Percentiles rank a stretch among this genome's conserved stretches.
These are phyloP conservation scores for Terfezia claveryi DNA, from an alignment of 495 filamentous ascomycete species.

Conservation along the genomic window DNA sequence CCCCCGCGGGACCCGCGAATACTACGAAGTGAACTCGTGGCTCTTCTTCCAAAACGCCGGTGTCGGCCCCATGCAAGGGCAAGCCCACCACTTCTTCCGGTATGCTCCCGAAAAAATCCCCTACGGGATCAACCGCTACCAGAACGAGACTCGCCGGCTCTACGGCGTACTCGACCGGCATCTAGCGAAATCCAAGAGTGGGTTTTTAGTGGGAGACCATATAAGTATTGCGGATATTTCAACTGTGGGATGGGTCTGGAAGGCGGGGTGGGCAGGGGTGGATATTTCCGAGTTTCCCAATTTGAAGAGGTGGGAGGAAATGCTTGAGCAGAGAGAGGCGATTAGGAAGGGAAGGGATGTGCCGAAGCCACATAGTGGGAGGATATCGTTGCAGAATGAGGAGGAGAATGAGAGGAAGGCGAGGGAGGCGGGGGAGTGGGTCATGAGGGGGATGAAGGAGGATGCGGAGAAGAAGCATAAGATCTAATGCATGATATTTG, in stretches of 20 bases:
- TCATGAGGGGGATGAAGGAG: no score
- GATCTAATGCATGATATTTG: no score
- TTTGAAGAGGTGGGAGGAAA: constrained; percentile 42
- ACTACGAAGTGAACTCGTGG: constrained; percentile 65
- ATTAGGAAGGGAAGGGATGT: constrained; percentile 50
- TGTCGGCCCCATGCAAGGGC: constrained; percentile 80
- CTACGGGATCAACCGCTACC: constrained; percentile 68
- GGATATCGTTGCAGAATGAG: constrained; percentile 29
- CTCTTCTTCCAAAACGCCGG: constrained; percentile 53
- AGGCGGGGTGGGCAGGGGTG: constrained; percentile 45
- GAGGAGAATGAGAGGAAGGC: constrained; percentile 11
- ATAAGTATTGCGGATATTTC: constrained; percentile 71
- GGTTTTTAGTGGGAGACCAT: constrained; percentile 59
- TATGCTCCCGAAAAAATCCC: constrained; percentile 75
- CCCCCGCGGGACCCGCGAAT: constrained; percentile 48
- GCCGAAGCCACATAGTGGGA: constrained; percentile 42
- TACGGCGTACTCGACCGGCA: constrained; percentile 61
- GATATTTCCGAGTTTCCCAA: constrained; percentile 56
- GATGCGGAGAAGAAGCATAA: no score
- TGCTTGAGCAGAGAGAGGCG: constrained; percentile 40
- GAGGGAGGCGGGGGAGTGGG: no score
- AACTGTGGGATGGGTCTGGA: constrained; percentile 49
- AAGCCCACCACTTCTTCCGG: constrained; percentile 73
- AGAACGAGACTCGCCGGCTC: constrained; percentile 57
- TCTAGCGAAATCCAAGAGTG: constrained; percentile 27